phyloP scores from a whole-genome alignment of 192 early-diverging fungal species.

The Umbelopsis isabellina region DNA sequence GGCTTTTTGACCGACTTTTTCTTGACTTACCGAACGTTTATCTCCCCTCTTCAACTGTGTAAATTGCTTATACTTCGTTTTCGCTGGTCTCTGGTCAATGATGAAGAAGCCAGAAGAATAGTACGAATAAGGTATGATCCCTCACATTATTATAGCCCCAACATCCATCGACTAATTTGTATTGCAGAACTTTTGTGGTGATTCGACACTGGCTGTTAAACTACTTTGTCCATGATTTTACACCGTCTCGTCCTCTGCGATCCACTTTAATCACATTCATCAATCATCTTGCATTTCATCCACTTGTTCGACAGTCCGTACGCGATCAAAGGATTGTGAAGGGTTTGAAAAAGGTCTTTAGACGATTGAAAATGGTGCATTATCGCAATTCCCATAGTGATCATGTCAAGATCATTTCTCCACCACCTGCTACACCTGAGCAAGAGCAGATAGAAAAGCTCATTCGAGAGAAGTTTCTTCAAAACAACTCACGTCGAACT shows the following conservation, averaged over 20 bases:
- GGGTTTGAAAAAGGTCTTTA: slow-evolving; percentile 41
- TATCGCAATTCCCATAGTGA: slow-evolving; percentile 20
- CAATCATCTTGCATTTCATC: slow-evolving; percentile 44
- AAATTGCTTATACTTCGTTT: slow-evolving; percentile 58
- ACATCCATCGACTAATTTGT: neutral
- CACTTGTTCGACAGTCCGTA: slow-evolving; percentile 38
- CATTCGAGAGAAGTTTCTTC: slow-evolving; percentile 31
- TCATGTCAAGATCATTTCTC: slow-evolving; percentile 35
- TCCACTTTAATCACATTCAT: slow-evolving; percentile 43
- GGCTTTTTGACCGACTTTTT: slow-evolving; percentile 66
- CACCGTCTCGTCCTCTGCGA: slow-evolving; percentile 42
- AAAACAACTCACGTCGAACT: slow-evolving; percentile 27
- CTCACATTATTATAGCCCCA: neutral
- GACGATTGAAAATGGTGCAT: slow-evolving; percentile 38
- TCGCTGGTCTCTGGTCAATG: slow-evolving; percentile 52
- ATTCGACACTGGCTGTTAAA: slow-evolving; percentile 65
- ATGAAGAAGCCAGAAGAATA: slow-evolving; percentile 50
- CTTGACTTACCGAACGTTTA: slow-evolving; percentile 62
- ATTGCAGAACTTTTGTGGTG: slow-evolving; percentile 54
- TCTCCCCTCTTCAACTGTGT: slow-evolving; percentile 54
- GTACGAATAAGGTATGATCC: slow-evolving; percentile 52
- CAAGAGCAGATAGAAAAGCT: slow-evolving; percentile 35
- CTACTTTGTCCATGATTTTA: slow-evolving; percentile 63
- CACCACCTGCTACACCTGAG: slow-evolving; percentile 34
- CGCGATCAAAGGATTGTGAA: slow-evolving; percentile 58